phyloP scores from a whole-genome alignment of 2,329 filamentous ascomycete species.

The Alternaria burnsii region DNA sequence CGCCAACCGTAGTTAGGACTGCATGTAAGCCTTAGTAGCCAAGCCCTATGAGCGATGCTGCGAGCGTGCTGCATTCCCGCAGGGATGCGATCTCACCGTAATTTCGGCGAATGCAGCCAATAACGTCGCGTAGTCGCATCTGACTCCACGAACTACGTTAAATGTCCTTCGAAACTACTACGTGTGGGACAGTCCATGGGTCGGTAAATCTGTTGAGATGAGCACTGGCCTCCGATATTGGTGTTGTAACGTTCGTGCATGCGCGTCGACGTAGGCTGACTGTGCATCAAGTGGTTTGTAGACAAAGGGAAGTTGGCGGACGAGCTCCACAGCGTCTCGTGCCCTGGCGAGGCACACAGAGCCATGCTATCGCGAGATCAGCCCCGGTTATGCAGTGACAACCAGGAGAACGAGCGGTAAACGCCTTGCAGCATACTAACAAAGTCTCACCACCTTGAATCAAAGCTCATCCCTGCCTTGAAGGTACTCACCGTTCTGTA shows the following conservation, averaged over 20 bases:
- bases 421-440: background rate
- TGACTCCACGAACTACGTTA: background rate
- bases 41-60: conserved; percentile 34
- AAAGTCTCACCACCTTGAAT: too few species aligned
- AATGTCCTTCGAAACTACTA: background rate
- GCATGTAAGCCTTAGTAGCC: conserved; percentile 28
- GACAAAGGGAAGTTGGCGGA: background rate
- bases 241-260: conserved; percentile 2
- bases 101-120: conserved; percentile 6
- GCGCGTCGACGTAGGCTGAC: conserved; percentile 6
- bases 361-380: background rate
- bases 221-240: background rate
- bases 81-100: conserved; percentile 38
- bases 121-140: background rate
- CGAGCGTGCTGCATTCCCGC: conserved; percentile 20
- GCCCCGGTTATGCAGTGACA: background rate
- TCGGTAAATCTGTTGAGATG: background rate
- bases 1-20: background rate
- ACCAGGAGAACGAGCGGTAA: conserved; percentile 10
- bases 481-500: too few species aligned
- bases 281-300: background rate
- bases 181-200: conserved; percentile 6
- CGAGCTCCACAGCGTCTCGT: background rate
- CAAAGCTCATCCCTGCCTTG: too few species aligned
- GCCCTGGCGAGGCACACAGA: background rate